phyloP scores from a whole-genome alignment of 2,329 filamentous ascomycete species.

The Clarireedia monteithiana region DNA sequence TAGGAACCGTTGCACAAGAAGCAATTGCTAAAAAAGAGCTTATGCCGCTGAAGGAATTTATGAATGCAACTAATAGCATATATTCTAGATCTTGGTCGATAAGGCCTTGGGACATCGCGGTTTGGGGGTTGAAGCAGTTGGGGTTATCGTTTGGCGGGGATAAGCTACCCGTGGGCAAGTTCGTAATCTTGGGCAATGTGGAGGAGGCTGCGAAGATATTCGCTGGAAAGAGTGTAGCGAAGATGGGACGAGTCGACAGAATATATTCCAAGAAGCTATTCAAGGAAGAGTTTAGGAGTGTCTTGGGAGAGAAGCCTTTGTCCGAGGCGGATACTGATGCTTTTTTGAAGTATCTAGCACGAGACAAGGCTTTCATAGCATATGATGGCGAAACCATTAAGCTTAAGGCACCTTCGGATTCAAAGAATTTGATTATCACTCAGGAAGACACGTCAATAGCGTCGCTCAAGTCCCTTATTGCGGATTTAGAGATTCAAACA shows the following conservation, averaged over 20 bases:
- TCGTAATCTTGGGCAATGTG: conserved; percentile 57
- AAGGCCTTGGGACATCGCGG: conserved; percentile 61
- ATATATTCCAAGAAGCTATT: conserved; percentile 63
- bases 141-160: conserved; percentile 50
- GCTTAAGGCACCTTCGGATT: conserved; percentile 51
- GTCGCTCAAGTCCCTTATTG: conserved; percentile 70
- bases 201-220: conserved; percentile 52
- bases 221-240: conserved; percentile 34
- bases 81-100: conserved; percentile 66
- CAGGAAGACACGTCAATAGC: conserved; percentile 77
- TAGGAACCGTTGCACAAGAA: conserved; percentile 72
- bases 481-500: conserved; percentile 67
- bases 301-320: conserved; percentile 44
- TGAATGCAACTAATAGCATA: conserved; percentile 58
- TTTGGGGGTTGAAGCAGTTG: conserved; percentile 67
- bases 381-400: conserved; percentile 66
- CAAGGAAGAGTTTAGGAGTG: conserved; percentile 45
- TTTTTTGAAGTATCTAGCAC: conserved; percentile 59
- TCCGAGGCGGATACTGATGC: conserved; percentile 61
- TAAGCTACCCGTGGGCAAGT: conserved; percentile 50
- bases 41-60: conserved; percentile 63
- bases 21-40: conserved; percentile 62
- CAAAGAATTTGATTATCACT: conserved; percentile 44
- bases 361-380: conserved; percentile 53
- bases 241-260: conserved; percentile 51